These are phyloP conservation scores for Coemansia sp. DNA, from an alignment of 192 early-diverging fungal genomes.

Conservation along the genomic window DNA sequence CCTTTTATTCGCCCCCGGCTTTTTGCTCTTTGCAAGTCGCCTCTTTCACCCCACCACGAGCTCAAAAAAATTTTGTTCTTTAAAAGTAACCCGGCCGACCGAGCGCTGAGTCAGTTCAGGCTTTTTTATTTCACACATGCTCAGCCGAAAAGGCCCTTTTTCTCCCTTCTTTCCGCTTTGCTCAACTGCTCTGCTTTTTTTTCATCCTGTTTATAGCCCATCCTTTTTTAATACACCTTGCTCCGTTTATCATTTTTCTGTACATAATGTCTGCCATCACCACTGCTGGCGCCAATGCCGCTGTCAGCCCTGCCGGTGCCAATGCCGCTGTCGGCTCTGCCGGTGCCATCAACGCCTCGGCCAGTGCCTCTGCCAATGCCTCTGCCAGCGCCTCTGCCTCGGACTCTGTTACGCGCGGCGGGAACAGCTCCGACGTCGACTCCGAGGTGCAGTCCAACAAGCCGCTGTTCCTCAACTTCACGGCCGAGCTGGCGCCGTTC, in stretches of 20 bases:
- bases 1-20: neutral
- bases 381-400: neutral
- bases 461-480: slow-evolving; percentile 57
- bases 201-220: neutral
- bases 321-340: neutral
- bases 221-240: neutral
- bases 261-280: slow-evolving; percentile 9
- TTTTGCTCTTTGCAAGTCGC: neutral
- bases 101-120: neutral
- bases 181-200: neutral
- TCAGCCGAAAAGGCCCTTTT: neutral
- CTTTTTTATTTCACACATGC: neutral
- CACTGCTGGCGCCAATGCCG: neutral
- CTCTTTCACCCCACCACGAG: neutral
- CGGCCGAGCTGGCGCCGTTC: slow-evolving; percentile 50
- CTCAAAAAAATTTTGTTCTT: slow-evolving; percentile 1
- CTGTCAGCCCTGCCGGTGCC: neutral
- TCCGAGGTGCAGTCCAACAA: slow-evolving; percentile 48
- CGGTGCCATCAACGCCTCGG: neutral
- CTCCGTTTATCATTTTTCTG: neutral
- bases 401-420: neutral
- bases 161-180: neutral
- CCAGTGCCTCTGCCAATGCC: slow-evolving; percentile 2
- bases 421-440: slow-evolving; percentile 41
- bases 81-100: neutral